Evolutionary conservation across 208 protist species (phyloP).

Genomic region (Kentomonas sorsogonicus): DNA sequence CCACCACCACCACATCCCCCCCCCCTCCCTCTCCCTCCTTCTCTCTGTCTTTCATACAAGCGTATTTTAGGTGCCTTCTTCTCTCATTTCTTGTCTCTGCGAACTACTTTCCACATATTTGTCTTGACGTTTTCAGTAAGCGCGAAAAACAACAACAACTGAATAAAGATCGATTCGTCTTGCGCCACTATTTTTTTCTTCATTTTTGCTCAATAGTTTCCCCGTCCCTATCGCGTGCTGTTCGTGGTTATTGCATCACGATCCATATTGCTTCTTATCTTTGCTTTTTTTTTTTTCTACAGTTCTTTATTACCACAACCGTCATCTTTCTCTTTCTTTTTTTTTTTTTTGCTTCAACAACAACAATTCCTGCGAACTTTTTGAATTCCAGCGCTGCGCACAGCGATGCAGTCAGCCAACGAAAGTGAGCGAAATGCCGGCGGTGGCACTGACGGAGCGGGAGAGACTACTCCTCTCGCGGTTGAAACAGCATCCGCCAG

Average conservation of each 20-base stretch:
- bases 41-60: no score
- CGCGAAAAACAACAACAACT: background rate
- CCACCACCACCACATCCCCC: background rate
- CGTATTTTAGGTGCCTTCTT: background rate
- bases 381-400: no score
- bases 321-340: constrained; percentile 2
- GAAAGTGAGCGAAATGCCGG: no score
- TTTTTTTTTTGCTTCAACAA: constrained; percentile 7
- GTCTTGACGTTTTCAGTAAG: background rate
- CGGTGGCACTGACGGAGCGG: no score
- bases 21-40: no score
- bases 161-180: background rate
- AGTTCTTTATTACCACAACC: background rate
- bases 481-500: no score
- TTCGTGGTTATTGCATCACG: background rate
- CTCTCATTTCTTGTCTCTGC: background rate
- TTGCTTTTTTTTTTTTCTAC: constrained; percentile 6
- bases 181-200: constrained; percentile 1
- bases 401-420: no score
- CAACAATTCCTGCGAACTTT: no score
- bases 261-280: constrained; percentile 3
- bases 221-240: no score
- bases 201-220: no score
- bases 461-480: no score
- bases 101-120: background rate